phyloP scores from a whole-genome alignment of 495 filamentous ascomycete species.

The Trichoderma asperelloides region DNA sequence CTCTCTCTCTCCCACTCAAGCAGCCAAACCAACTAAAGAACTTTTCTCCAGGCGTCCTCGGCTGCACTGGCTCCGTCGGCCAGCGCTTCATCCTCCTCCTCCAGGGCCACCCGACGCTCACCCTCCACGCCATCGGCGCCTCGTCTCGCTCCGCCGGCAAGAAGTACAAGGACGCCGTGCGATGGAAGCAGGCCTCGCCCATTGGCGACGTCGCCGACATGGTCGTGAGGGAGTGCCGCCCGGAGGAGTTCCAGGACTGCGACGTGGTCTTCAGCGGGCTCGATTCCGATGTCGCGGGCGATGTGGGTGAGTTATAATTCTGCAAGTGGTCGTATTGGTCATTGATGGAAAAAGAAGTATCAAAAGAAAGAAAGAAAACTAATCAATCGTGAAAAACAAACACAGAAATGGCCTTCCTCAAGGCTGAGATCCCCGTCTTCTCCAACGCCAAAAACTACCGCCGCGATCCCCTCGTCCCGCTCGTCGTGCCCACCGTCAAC shows the following conservation, averaged over 20 bases:
- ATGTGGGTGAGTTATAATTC: conserved; percentile 60
- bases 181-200: conserved; percentile 72
- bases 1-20: background rate
- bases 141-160: conserved; percentile 72
- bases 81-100: conserved; percentile 81
- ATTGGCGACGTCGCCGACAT: conserved; percentile 64
- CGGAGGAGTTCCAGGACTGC: conserved; percentile 68
- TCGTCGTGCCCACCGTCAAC: conserved; percentile 81
- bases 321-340: too few species aligned
- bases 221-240: conserved; percentile 64
- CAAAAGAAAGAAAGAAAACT: background rate
- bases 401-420: conserved; percentile 69
- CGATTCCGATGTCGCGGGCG: conserved; percentile 73
- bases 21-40: background rate
- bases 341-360: too few species aligned
- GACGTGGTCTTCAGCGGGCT: conserved; percentile 86
- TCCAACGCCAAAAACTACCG: conserved; percentile 89
- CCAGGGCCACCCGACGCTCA: conserved; percentile 66
- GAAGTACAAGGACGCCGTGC: conserved; percentile 72
- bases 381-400: too few species aligned
- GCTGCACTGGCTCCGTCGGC: conserved; percentile 73
- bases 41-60: conserved; percentile 49
- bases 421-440: conserved; percentile 70
- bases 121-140: conserved; percentile 68
- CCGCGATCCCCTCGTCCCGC: conserved; percentile 69